Conservation (phyloP, 2,329 filamentous ascomycete species). For the Ascomycota sp. region DNA sequence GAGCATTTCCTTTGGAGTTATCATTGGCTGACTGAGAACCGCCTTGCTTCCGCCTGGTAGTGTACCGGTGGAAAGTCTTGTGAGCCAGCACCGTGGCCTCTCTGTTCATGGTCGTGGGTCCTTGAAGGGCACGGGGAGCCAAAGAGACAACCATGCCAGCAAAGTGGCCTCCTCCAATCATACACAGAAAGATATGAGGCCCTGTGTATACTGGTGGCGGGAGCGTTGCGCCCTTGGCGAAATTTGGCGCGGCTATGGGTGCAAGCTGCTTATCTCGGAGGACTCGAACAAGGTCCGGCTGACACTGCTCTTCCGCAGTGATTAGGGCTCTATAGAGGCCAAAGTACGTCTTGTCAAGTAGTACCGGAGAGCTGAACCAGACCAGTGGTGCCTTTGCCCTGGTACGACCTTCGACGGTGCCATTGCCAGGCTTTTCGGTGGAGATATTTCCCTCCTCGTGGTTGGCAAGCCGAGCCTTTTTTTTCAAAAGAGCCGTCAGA, state of each 20-base stretch:
- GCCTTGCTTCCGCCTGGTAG: conserved; percentile 87
- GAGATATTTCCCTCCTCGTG: conserved; percentile 26
- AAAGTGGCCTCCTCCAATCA: conserved; percentile 97
- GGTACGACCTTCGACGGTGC: conserved; percentile 22
- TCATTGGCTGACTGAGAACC: conserved; percentile 89
- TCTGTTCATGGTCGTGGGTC: conserved; percentile 49
- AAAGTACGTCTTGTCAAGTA: conserved; percentile 62
- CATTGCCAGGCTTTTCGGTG: conserved; percentile 23
- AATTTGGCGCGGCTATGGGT: conserved; percentile 32
- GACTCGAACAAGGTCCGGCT: conserved; percentile 39
- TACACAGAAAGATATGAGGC: conserved; percentile 86
- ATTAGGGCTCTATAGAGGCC: conserved; percentile 76
- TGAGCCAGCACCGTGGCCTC: conserved; percentile 80
- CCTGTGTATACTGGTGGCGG: conserved; percentile 39
- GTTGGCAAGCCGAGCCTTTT: conserved; percentile 57
- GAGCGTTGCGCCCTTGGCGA: conserved; percentile 35
- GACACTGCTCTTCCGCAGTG: conserved; percentile 45
- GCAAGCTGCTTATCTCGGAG: conserved; percentile 60
- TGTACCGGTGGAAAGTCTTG: conserved; percentile 96
- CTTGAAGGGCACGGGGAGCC: conserved; percentile 57
- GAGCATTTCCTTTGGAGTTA: conserved; percentile 77
- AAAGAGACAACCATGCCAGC: conserved; percentile 89
- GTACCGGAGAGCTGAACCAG: conserved; percentile 61
- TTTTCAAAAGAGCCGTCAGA: conserved; percentile 59
- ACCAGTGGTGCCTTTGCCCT: conserved; percentile 54